Evolutionary conservation across 148 eudicot species (phyloP).

Genomic region (Nyssa sinensis): DNA sequence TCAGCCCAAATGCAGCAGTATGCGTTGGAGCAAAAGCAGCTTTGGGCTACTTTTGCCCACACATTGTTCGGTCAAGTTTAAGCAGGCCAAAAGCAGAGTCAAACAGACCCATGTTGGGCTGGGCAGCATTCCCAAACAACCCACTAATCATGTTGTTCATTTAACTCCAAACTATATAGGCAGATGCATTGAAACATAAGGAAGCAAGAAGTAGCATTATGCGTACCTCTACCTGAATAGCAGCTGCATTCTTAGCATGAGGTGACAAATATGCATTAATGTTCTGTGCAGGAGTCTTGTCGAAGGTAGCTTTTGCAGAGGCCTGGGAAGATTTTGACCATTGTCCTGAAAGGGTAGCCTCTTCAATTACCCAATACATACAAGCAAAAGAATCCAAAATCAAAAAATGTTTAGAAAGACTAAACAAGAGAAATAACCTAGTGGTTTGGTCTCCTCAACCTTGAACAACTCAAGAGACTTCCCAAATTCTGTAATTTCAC

Average conservation of each 20-base stretch:
- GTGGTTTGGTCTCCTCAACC: constrained; percentile 56
- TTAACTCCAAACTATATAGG: background rate
- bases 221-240: constrained; percentile 78
- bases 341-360: constrained; percentile 44
- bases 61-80: no score
- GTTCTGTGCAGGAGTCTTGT: constrained; percentile 58
- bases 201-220: background rate
- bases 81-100: no score
- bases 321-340: constrained; percentile 63
- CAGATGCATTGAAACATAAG: background rate
- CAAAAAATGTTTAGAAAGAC: background rate
- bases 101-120: no score
- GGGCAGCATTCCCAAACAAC: background rate
- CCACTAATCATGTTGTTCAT: background rate
- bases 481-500: constrained; percentile 65
- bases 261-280: constrained; percentile 98
- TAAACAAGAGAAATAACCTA: constrained; percentile 46
- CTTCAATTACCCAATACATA: constrained; percentile 3
- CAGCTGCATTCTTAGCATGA: constrained; percentile 83
- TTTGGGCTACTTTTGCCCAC: background rate
- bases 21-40: no score
- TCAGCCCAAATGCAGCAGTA: no score
- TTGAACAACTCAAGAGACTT: constrained; percentile 69
- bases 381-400: background rate
- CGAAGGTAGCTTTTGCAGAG: constrained; percentile 43